A percentile compares a stretch with the other conserved stretches of the same genome.
These are phyloP conservation scores for Platanthera guangdongensis DNA, from an alignment of 106 monocot species.

Conservation along the genomic window DNA sequence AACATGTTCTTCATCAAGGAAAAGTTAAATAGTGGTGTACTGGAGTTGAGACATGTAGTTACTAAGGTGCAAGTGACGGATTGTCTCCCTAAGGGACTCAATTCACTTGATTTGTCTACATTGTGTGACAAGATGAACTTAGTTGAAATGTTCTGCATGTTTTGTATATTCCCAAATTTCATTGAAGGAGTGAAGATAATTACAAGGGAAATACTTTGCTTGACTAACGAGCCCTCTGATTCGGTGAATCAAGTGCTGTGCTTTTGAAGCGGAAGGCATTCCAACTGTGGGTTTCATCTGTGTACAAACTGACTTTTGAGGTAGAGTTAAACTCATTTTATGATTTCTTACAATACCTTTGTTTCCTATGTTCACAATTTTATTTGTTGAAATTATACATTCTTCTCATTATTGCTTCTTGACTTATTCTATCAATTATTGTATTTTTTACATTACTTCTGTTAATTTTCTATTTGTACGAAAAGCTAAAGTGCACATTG, in stretches of 20 bases:
- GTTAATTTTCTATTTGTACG: not conserved
- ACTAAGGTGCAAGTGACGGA: no score
- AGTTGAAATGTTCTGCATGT: not conserved
- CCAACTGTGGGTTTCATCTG: not conserved
- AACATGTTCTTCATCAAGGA: no score
- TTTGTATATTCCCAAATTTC: not conserved
- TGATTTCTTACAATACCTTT: not conserved
- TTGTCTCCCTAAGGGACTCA: no score
- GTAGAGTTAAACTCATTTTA: not conserved
- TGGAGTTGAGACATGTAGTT: no score
- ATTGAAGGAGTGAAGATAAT: not conserved
- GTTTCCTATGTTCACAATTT: not conserved
- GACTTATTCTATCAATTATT: not conserved
- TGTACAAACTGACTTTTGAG: not conserved
- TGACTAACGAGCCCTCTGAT: not conserved
- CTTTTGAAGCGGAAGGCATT: not conserved
- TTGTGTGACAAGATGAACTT: no score
- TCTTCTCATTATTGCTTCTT: not conserved
- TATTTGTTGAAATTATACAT: not conserved
- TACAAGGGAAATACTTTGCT: not conserved
- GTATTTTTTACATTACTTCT: not conserved
- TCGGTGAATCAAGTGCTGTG: not conserved
- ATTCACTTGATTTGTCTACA: no score
- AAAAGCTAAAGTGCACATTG: not conserved
- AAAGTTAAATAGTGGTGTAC: no score